A percentile compares a stretch with the other conserved stretches of the same genome.
These are phyloP conservation scores for Alternaria triticimaculans DNA, from an alignment of 2,329 filamentous ascomycete genomes.

Conservation along the genomic window DNA sequence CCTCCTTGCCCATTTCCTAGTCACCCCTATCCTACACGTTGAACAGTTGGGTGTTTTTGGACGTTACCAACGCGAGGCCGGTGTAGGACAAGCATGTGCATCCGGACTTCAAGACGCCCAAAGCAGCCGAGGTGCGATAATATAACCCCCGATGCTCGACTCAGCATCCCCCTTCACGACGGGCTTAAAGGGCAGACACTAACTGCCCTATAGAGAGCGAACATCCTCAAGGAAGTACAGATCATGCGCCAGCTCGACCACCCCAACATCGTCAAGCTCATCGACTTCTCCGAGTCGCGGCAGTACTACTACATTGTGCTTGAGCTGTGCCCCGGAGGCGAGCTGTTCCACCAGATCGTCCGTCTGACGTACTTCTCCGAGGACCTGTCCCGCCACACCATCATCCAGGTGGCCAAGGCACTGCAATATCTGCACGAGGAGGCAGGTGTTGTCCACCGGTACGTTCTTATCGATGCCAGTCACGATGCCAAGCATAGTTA, in stretches of 20 bases:
- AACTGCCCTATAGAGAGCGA: conserved; percentile 74
- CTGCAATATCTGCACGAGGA: conserved; percentile 94
- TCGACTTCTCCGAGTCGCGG: conserved; percentile 90
- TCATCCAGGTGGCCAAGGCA: conserved; percentile 91
- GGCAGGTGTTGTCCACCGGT: conserved; percentile 96
- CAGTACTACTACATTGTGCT: conserved; percentile 99
- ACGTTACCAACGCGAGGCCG: conserved; percentile 58
- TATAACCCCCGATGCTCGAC: conserved; percentile 35
- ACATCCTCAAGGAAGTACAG: conserved; percentile 97
- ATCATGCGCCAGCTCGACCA: conserved; percentile 98
- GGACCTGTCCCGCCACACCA: conserved; percentile 91
- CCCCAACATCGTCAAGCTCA: conserved; percentile 90
- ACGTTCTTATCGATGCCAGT: conserved; percentile 46
- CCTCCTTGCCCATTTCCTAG: conserved; percentile 42
- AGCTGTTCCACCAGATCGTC: conserved; percentile 98
- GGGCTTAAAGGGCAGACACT: conserved; percentile 45
- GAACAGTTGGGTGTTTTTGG: conserved; percentile 36
- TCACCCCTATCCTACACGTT: conserved; percentile 37
- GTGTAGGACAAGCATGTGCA: conserved; percentile 88
- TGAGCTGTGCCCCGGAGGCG: conserved; percentile 91
- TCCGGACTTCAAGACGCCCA: conserved; percentile 91
- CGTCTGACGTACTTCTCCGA: conserved; percentile 98
- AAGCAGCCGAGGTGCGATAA: conserved; percentile 91
- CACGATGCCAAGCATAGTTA: conserved; percentile 4
- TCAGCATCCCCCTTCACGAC: conserved; percentile 29